These are phyloP conservation scores for Metschnikowia hibisci DNA, from an alignment of 805 yeast species.

Conservation along the genomic window DNA sequence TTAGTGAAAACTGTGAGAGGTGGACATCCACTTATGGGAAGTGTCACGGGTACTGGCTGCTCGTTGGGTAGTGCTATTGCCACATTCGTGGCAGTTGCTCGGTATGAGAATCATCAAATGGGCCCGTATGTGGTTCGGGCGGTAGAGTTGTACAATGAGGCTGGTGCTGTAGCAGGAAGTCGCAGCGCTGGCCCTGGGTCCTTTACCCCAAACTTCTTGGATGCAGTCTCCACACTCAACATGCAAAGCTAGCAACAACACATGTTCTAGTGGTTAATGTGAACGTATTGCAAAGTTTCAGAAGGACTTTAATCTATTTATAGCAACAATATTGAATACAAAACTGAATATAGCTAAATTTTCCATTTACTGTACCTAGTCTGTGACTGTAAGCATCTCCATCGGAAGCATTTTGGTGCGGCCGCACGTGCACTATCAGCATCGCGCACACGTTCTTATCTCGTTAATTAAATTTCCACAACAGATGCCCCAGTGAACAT, in stretches of 20 bases:
- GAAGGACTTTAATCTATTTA: no score
- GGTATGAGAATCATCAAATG: slow-evolving; percentile 18
- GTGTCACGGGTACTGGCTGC: slow-evolving; percentile 81
- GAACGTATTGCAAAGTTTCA: no score
- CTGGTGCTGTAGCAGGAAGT: slow-evolving; percentile 53
- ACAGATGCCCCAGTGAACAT: neutral
- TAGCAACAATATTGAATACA: no score
- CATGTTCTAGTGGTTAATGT: no score
- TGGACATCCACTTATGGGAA: slow-evolving; percentile 60
- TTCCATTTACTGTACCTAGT: no score
- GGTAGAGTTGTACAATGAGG: slow-evolving; percentile 53
- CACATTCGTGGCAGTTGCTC: slow-evolving; percentile 43
- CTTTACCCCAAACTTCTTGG: slow-evolving; percentile 47
- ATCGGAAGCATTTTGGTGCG: no score
- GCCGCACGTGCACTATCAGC: no score
- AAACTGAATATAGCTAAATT: no score
- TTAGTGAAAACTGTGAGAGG: slow-evolving; percentile 39
- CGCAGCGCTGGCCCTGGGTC: slow-evolving; percentile 49
- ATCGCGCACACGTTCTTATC: no score
- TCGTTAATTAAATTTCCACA: neutral
- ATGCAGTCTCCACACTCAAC: no score
- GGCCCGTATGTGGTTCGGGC: slow-evolving; percentile 53
- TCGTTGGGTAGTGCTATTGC: slow-evolving; percentile 72
- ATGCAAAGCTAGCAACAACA: no score
- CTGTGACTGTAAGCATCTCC: no score